Percentiles rank a stretch among this genome's conserved stretches.
These are phyloP conservation scores for Xylaria sp. DNA, from an alignment of 2,329 filamentous ascomycete species.

Conservation along the genomic window DNA sequence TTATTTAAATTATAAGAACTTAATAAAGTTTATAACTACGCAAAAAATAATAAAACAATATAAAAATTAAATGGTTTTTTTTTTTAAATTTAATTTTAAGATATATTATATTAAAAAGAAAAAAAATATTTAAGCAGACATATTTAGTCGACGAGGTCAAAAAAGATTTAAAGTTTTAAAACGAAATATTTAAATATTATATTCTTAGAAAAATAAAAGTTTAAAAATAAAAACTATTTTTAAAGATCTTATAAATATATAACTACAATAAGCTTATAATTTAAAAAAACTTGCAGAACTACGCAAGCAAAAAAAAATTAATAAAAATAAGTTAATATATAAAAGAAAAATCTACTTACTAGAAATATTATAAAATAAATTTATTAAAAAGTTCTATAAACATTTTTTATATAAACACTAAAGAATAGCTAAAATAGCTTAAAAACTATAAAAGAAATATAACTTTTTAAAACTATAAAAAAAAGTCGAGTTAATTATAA, in stretches of 20 bases:
- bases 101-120: conserved; percentile 18
- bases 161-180: conserved; percentile 11
- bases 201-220: too few species aligned
- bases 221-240: neutral
- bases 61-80: conserved; percentile 12
- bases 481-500: too few species aligned
- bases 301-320: neutral
- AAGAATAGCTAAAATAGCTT: too few species aligned
- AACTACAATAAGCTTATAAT: neutral
- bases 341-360: neutral
- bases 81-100: conserved; percentile 18
- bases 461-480: too few species aligned
- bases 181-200: conserved; percentile 12
- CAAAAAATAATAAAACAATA: neutral
- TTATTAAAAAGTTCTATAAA: neutral
- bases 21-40: neutral
- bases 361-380: neutral
- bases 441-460: too few species aligned
- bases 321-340: neutral
- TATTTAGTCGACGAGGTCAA: conserved; percentile 1
- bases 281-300: neutral
- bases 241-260: neutral
- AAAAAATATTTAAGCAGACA: conserved; percentile 11
- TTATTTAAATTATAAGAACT: conserved; percentile 6
- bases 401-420: too few species aligned